Conservation (phyloP, 805 yeast genomes). For the Sugiyamaella smithiae region DNA sequence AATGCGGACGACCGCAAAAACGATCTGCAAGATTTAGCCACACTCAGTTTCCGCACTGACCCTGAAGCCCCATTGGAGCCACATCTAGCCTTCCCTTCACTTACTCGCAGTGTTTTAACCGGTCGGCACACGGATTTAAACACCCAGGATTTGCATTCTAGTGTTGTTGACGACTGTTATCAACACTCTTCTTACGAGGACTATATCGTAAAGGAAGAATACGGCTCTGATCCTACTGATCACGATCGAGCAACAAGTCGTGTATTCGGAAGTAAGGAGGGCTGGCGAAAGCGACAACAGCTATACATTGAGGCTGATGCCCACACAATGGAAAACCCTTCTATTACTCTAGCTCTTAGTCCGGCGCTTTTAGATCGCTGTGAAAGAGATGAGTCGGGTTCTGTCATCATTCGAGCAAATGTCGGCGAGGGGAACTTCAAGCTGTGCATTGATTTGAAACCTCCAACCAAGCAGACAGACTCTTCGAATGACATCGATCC, state of each 20-base stretch:
- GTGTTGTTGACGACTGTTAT: no score
- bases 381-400: not conserved
- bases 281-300: no score
- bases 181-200: no score
- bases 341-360: not conserved
- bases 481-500: not conserved
- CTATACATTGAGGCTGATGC: no score
- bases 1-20: not conserved
- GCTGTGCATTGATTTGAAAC: not conserved
- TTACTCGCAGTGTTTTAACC: no score
- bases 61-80: constrained; percentile 5
- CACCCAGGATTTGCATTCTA: no score
- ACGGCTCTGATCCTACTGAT: no score
- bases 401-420: not conserved
- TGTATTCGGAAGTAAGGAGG: no score
- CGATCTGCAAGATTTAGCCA: constrained; percentile 1
- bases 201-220: no score
- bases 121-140: no score
- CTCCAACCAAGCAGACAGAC: not conserved
- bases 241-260: no score
- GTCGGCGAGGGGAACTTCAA: not conserved
- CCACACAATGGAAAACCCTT: no score
- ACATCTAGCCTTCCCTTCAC: not conserved
- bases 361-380: not conserved
- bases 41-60: not conserved